phyloP scores from a whole-genome alignment of 306 rosid species.

The Pterocarpus macrocarpus region DNA sequence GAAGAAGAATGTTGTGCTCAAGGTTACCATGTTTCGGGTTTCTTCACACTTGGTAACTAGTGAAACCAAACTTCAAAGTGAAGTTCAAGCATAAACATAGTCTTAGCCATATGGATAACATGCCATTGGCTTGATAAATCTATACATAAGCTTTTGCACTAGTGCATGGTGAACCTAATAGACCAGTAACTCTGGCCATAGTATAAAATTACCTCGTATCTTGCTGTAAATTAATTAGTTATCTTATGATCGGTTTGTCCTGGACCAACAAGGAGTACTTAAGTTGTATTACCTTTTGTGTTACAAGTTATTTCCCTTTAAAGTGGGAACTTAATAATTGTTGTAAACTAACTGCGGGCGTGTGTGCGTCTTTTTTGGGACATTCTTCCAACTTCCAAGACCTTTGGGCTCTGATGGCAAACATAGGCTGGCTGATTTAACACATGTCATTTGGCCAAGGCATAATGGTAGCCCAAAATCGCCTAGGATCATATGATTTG shows the following conservation, averaged over 20 bases:
- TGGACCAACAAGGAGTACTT: not conserved
- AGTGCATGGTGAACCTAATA: not conserved
- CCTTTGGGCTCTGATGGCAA: too few relatives aligned
- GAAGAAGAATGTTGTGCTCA: not conserved
- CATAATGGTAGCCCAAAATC: not conserved
- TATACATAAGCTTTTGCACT: not conserved
- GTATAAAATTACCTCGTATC: too few relatives aligned
- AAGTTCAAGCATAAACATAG: not conserved
- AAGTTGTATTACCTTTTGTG: too few relatives aligned
- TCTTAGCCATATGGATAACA: not conserved
- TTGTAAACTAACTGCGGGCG: too few relatives aligned
- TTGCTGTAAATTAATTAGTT: not conserved
- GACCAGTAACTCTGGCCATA: not conserved
- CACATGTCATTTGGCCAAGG: too few relatives aligned
- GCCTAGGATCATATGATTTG: not conserved
- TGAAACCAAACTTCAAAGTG: constrained; percentile 20
- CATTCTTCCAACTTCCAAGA: too few relatives aligned
- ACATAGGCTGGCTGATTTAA: too few relatives aligned
- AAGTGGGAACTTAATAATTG: too few relatives aligned
- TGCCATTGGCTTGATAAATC: not conserved
- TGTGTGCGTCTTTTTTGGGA: too few relatives aligned
- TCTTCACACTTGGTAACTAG: not conserved
- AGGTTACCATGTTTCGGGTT: not conserved
- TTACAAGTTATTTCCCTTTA: too few relatives aligned
- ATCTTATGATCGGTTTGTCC: not conserved